Conservation (phyloP, 805 yeast species). For the Kazachstania bromeliacearum region DNA sequence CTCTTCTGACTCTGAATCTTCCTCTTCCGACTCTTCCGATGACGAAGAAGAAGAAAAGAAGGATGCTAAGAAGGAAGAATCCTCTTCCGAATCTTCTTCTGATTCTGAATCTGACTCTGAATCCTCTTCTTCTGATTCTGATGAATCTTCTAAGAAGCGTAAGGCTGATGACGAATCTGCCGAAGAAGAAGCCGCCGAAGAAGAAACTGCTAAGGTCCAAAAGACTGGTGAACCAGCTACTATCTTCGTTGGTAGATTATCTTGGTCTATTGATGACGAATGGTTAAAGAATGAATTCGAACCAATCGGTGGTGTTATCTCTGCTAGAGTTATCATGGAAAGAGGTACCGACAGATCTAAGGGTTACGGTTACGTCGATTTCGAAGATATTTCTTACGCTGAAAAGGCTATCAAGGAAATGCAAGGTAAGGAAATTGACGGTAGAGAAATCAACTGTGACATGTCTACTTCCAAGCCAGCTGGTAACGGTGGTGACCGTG, state of each 20-base stretch:
- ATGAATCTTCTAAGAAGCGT: constrained; percentile 24
- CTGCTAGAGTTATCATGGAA: constrained; percentile 91
- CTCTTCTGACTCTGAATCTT: constrained; percentile 28
- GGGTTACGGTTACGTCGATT: constrained; percentile 98
- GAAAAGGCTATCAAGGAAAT: constrained; percentile 74
- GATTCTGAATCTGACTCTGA: constrained; percentile 17
- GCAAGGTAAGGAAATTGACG: constrained; percentile 94
- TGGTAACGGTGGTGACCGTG: constrained; percentile 57
- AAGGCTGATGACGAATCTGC: constrained; percentile 28
- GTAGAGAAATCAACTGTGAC: constrained; percentile 92
- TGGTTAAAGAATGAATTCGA: constrained; percentile 87
- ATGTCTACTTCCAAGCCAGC: constrained; percentile 78
- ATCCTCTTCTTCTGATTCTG: constrained; percentile 17
- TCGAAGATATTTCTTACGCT: constrained; percentile 65
- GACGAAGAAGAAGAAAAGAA: constrained; percentile 10
- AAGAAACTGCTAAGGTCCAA: constrained; percentile 41
- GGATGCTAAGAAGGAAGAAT: constrained; percentile 16
- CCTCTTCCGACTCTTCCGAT: constrained; percentile 14
- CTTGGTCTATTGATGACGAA: constrained; percentile 94
- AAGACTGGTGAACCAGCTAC: constrained; percentile 67
- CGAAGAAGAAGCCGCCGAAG: constrained; percentile 31
- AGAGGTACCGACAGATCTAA: constrained; percentile 86
- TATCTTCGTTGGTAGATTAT: constrained; percentile 90
- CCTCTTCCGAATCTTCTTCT: constrained; percentile 11
- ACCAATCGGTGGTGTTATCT: constrained; percentile 65